These are phyloP conservation scores for Colletotrichum tabaci DNA, from an alignment of 2,329 filamentous ascomycete species.

Conservation along the genomic window DNA sequence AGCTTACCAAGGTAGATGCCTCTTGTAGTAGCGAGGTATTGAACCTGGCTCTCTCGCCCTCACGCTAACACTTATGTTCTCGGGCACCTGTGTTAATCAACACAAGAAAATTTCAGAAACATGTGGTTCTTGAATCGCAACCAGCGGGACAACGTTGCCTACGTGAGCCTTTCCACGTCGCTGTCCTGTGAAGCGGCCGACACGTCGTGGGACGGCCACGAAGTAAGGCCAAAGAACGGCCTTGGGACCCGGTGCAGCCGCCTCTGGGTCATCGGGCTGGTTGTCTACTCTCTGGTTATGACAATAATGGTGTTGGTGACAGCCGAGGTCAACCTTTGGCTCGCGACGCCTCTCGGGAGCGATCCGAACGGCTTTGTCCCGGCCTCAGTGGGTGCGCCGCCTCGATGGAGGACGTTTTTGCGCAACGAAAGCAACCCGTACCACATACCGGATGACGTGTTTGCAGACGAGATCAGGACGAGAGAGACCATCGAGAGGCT, in stretches of 20 bases:
- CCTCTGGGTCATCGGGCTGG: not conserved
- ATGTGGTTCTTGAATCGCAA: not conserved
- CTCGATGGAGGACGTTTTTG: slow-evolving; percentile 1
- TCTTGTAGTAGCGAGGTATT: no score
- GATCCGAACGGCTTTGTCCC: slow-evolving; percentile 16
- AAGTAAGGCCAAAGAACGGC: not conserved
- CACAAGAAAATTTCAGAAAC: no score
- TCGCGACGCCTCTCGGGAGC: not conserved
- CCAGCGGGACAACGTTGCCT: not conserved
- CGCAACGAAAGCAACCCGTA: not conserved
- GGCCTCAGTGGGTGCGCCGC: not conserved
- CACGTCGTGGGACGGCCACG: not conserved
- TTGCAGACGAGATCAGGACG: not conserved
- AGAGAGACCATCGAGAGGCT: not conserved
- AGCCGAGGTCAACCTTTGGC: not conserved
- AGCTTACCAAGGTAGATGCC: no score
- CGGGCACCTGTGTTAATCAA: no score
- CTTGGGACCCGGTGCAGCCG: not conserved
- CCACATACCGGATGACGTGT: not conserved
- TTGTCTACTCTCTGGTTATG: not conserved
- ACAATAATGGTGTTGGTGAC: not conserved
- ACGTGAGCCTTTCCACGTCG: not conserved
- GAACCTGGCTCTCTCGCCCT: no score
- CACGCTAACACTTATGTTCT: no score
- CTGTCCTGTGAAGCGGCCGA: not conserved